Conservation (phyloP, 495 filamentous ascomycete species). For the Evernia prunastri region DNA sequence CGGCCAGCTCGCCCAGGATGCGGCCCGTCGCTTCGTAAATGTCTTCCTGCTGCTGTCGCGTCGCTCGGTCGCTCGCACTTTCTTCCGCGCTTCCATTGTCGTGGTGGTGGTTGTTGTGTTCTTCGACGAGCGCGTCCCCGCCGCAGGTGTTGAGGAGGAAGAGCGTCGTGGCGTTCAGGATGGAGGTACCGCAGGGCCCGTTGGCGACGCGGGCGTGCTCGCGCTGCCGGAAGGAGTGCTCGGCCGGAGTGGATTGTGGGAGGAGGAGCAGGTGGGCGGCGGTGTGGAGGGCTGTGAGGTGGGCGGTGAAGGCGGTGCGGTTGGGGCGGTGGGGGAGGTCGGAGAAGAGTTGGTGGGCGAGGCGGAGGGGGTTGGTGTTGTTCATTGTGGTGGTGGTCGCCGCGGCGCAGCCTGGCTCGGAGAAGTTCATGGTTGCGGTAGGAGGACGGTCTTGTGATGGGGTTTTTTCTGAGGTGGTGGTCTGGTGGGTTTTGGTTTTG, state of each 20-base stretch:
- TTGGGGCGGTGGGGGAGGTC: background rate
- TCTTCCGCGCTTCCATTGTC: too few relatives aligned
- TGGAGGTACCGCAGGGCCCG: background rate
- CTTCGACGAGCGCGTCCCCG: background rate
- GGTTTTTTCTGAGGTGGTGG: background rate
- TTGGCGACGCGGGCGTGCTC: background rate
- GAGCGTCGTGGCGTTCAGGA: background rate
- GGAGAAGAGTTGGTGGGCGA: background rate
- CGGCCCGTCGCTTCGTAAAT: background rate
- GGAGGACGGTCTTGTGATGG: background rate
- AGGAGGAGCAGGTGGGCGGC: background rate
- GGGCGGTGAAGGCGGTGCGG: background rate
- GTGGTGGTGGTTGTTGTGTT: background rate
- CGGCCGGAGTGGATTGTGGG: background rate
- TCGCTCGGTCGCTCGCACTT: too few relatives aligned
- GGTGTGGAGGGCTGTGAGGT: background rate
- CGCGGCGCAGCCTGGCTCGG: background rate
- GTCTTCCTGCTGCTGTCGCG: background rate
- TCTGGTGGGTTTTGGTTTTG: background rate
- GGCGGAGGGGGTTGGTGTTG: background rate
- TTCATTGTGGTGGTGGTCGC: background rate
- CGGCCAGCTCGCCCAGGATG: background rate
- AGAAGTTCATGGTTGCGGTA: conserved; percentile 3
- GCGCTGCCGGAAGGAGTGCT: background rate
- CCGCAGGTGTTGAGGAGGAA: background rate